Evolutionary conservation across 495 filamentous ascomycete genomes (phyloP).

Genomic region (Annulohypoxylon bovei): DNA sequence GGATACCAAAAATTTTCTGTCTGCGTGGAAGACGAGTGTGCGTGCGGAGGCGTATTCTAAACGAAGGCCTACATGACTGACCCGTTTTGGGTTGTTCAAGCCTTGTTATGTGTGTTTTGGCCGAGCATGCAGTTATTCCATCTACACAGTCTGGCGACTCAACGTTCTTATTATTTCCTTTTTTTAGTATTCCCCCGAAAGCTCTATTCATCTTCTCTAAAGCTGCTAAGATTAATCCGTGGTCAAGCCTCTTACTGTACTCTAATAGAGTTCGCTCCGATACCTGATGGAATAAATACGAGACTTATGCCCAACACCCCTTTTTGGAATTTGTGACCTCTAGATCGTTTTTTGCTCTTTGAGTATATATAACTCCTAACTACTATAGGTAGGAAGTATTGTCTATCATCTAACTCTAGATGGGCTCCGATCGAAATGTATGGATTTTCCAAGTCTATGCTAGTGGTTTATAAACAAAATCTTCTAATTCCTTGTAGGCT

Average conservation of each 20-base stretch:
- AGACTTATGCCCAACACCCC: slow-evolving; percentile 44
- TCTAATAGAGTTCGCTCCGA: slow-evolving; percentile 59
- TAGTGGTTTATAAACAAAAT: slow-evolving; percentile 62
- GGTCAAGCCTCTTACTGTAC: slow-evolving; percentile 46
- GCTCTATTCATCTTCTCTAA: slow-evolving; percentile 46
- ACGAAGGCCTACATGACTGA: slow-evolving; percentile 30
- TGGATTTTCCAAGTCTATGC: slow-evolving; percentile 25
- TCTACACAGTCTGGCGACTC: slow-evolving; percentile 44
- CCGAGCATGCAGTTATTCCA: slow-evolving; percentile 47
- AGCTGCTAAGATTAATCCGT: slow-evolving; percentile 51
- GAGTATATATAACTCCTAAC: slow-evolving; percentile 2
- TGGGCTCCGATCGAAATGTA: not conserved
- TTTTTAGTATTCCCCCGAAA: slow-evolving; percentile 52
- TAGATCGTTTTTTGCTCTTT: slow-evolving; percentile 2
- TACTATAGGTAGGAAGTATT: slow-evolving; percentile 1
- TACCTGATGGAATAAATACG: slow-evolving; percentile 56
- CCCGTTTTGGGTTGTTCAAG: slow-evolving; percentile 34
- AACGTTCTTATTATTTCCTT: slow-evolving; percentile 49
- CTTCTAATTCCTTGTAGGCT: slow-evolving; percentile 81
- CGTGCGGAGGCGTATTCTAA: slow-evolving; percentile 40
- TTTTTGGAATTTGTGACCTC: slow-evolving; percentile 18
- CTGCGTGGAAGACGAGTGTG: slow-evolving; percentile 26
- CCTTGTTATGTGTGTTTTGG: slow-evolving; percentile 44
- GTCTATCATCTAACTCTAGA: slow-evolving; percentile 12
- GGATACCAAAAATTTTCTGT: slow-evolving; percentile 39